A percentile compares a stretch with the other conserved stretches of the same genome.
phyloP scores from a whole-genome alignment of 164 flowering plant species.

The Santalum album region DNA sequence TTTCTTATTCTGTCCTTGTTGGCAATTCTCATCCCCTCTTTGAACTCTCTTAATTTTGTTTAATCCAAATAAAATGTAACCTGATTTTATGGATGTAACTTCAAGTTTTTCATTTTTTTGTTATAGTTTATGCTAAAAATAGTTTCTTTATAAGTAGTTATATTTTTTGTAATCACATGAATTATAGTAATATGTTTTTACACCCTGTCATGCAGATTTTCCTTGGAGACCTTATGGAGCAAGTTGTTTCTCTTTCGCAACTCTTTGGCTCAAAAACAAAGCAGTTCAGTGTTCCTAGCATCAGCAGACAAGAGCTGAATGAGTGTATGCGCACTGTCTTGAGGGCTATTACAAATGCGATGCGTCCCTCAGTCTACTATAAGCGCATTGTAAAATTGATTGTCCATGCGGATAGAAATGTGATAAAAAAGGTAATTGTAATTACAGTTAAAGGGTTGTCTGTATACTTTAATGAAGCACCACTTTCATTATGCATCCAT shows the following conservation, averaged over 20 bases:
- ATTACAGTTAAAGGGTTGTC: not conserved
- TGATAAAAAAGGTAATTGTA: constrained; percentile 55
- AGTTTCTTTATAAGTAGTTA: constrained; percentile 3
- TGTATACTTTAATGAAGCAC: too few species aligned
- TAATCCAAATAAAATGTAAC: too few species aligned
- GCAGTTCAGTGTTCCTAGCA: constrained; percentile 20
- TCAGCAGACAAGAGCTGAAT: constrained; percentile 42
- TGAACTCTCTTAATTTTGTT: too few species aligned
- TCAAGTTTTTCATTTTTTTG: too few species aligned
- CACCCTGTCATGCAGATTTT: constrained; percentile 54
- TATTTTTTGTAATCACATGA: too few species aligned
- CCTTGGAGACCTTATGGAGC: constrained; percentile 67
- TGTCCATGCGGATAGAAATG: constrained; percentile 31
- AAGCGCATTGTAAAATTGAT: constrained; percentile 41
- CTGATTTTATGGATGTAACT: too few species aligned
- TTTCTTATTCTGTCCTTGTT: too few species aligned
- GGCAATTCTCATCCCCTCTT: too few species aligned
- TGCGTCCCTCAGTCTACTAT: constrained; percentile 62
- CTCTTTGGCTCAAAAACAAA: constrained; percentile 32
- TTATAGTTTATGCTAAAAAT: too few species aligned
- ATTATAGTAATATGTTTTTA: too few species aligned
- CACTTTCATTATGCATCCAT: too few species aligned
- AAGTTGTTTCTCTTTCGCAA: constrained; percentile 35
- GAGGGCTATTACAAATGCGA: constrained; percentile 31
- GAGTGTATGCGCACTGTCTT: constrained; percentile 35